phyloP scores from a whole-genome alignment of 495 filamentous ascomycete genomes.

The Penicillium antarcticum region DNA sequence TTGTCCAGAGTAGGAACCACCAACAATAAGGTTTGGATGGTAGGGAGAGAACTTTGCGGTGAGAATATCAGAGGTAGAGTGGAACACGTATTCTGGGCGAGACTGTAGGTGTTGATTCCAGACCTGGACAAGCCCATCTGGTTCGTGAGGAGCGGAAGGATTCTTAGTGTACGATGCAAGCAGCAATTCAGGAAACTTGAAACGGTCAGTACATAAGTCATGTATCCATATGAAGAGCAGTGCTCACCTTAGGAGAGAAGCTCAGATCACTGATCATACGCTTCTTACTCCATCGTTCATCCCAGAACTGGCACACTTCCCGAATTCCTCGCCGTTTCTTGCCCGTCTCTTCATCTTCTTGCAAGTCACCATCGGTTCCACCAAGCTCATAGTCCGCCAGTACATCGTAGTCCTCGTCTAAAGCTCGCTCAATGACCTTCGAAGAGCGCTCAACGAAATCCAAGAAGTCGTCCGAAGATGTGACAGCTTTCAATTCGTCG shows the following conservation, averaged over 20 bases:
- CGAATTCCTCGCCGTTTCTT: constrained; percentile 77
- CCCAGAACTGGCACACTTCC: constrained; percentile 88
- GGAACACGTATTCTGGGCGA: constrained; percentile 92
- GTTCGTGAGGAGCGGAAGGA: constrained; percentile 89
- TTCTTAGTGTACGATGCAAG: constrained; percentile 96
- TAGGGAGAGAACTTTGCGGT: constrained; percentile 96
- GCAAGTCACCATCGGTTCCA: constrained; percentile 61
- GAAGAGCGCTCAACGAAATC: constrained; percentile 94
- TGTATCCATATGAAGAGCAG: background rate
- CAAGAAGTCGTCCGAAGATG: constrained; percentile 87
- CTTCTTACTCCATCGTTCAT: constrained; percentile 95
- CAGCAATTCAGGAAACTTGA: constrained; percentile 81
- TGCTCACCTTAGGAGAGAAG: constrained; percentile 80
- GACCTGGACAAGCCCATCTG: constrained; percentile 89
- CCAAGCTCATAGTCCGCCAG: constrained; percentile 89
- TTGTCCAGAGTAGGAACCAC: constrained; percentile 92
- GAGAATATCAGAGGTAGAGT: constrained; percentile 92
- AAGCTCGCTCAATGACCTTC: constrained; percentile 93
- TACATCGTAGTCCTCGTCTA: constrained; percentile 93
- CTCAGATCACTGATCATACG: constrained; percentile 90
- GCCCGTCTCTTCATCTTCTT: constrained; percentile 80
- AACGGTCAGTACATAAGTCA: constrained; percentile 11
- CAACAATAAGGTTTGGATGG: constrained; percentile 92
- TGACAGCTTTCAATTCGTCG: constrained; percentile 88
- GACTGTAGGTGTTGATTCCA: constrained; percentile 96